A percentile compares a stretch with the other conserved stretches of the same genome.
These are phyloP conservation scores for Apophysomyces elegans DNA, from an alignment of 371 early-diverging fungal species.

Conservation along the genomic window DNA sequence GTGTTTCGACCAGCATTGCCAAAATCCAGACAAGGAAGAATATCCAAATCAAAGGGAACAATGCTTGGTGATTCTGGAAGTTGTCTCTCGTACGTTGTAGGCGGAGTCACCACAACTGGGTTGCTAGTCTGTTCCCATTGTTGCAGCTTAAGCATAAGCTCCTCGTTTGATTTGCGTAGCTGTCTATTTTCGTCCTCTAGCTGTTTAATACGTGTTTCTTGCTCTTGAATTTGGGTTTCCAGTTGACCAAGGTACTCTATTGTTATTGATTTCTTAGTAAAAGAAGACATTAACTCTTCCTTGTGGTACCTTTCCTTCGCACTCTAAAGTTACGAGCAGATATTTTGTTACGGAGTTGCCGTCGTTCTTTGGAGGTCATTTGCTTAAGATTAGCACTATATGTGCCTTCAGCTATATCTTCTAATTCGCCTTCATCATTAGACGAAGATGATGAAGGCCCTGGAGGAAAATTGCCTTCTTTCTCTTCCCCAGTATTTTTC, in stretches of 20 bases:
- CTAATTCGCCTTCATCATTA: constrained; percentile 18
- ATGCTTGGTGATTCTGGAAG: not conserved
- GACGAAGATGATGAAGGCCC: constrained; percentile 5
- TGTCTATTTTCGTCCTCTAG: constrained; percentile 13
- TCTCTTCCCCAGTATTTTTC: not conserved
- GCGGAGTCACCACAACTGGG: not conserved
- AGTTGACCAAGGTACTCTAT: constrained; percentile 28
- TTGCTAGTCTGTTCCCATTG: not conserved
- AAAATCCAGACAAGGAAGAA: not conserved
- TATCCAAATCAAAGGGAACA: not conserved
- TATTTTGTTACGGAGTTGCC: constrained; percentile 88
- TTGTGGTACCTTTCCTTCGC: constrained; percentile 78
- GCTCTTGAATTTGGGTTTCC: constrained; percentile 18
- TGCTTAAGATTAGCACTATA: constrained; percentile 46
- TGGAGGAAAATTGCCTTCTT: not conserved
- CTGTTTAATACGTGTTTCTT: constrained; percentile 15
- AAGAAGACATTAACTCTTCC: not conserved
- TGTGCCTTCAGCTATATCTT: constrained; percentile 4
- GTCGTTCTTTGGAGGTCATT: constrained; percentile 79
- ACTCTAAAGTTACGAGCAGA: constrained; percentile 89
- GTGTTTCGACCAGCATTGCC: not conserved
- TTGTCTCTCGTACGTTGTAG: not conserved
- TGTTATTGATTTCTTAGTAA: not conserved
- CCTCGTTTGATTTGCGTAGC: constrained; percentile 15
- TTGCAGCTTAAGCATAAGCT: not conserved